Base-by-base conservation (phyloP, 1,139 yeast species). In the Wickerhamiella pararugosa region DNA sequence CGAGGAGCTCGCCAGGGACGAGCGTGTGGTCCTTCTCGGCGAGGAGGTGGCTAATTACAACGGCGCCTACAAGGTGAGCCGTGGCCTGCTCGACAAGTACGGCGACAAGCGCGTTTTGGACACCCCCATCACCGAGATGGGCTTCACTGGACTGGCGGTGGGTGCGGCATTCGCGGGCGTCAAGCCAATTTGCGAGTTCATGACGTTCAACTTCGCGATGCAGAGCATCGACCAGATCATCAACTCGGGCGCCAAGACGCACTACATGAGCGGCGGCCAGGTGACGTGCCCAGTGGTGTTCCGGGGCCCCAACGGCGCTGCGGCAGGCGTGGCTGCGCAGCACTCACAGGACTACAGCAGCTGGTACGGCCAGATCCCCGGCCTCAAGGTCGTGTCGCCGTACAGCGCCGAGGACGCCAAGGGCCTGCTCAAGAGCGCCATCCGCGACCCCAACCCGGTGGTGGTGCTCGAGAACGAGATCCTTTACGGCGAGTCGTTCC, bases 301-400 rank as follows among this genome's bases (percentile, higher is more conserved):
- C 74, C 80, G 98, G 68, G 98, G 98, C 58, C 97, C 98, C 50
- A 92, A 92, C 66, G 99, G 98, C 66, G 95, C 98, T 41, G 96
- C 98, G 55, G 96, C 96, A 40, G 97, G 98, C 74, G 98, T 90
- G 55, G 99, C 76, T 56, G 99, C 99, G 47, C 99, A 90, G 67
- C 99, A 90, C 69, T 90, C 98, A 35, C 99, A 90, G 69, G 94
- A 86, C 67, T 90, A 77, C 65, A 75, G 96, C 45, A 86, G 95
- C 43, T 90, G 98, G 98, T 90, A 92, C 68, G 97, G 96, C 53
- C 71, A 94, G 44, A 86, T 92, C 55, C 99, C 99, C 46, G 99
- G 98, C 63, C 73, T 90, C 62, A 90, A 92, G 72, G 99, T 90
- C 39, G 67, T 90, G 41, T 83, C 94, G 43, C 99, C 98, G 44